Percentiles rank a stretch among this genome's conserved stretches.
Evolutionary conservation across 768 basidiomycete species (phyloP).

Genomic region (Termitomyces sp.): DNA sequence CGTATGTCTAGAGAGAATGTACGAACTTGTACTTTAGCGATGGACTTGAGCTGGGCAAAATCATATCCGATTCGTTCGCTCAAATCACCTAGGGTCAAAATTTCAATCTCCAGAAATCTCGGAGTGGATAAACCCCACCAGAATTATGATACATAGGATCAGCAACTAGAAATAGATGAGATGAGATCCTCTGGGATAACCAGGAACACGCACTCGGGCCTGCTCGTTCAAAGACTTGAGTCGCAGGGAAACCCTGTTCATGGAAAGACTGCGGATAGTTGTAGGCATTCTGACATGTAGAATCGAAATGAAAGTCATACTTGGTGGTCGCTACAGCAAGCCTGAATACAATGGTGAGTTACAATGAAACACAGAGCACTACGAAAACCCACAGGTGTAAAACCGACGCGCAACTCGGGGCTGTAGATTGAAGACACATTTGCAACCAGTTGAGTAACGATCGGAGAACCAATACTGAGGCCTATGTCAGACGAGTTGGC

Average conservation of each 20-base stretch:
- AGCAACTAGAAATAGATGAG: slow-evolving; percentile 45
- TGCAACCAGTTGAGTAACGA: slow-evolving; percentile 69
- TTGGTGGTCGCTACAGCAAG: slow-evolving; percentile 93
- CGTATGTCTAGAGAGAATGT: neutral
- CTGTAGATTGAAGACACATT: slow-evolving; percentile 79
- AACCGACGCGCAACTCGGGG: slow-evolving; percentile 71
- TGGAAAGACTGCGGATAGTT: slow-evolving; percentile 59
- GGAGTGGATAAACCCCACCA: slow-evolving; percentile 34
- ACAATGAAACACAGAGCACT: neutral
- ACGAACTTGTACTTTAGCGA: slow-evolving; percentile 83
- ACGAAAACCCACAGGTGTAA: slow-evolving; percentile 45
- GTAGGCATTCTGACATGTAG: neutral
- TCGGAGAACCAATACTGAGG: slow-evolving; percentile 71
- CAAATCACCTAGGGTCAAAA: slow-evolving; percentile 54
- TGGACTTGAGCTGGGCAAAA: slow-evolving; percentile 74
- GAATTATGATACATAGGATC: slow-evolving; percentile 92
- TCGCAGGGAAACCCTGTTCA: slow-evolving; percentile 79
- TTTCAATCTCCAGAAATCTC: neutral
- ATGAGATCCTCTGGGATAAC: neutral
- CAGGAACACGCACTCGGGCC: slow-evolving; percentile 54
- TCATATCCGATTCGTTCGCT: slow-evolving; percentile 80
- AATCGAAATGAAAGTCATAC: slow-evolving; percentile 23
- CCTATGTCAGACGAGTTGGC: neutral
- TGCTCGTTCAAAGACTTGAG: slow-evolving; percentile 85
- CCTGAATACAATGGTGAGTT: slow-evolving; percentile 29